Evolutionary conservation across 2,329 filamentous ascomycete genomes (phyloP).

Genomic region (Neonectria neomacrospora): DNA sequence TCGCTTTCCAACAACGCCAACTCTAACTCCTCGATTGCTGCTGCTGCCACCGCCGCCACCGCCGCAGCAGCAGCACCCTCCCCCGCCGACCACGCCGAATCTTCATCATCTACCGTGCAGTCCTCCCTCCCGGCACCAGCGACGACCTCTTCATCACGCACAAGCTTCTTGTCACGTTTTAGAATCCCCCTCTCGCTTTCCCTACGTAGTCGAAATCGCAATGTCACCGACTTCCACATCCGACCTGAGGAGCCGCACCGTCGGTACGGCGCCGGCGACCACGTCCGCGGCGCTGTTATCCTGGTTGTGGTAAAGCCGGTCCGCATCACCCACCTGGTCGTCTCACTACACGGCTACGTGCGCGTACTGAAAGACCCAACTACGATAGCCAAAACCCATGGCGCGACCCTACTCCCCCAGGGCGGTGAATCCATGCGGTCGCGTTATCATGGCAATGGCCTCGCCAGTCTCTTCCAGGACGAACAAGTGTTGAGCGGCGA

Average conservation of each 20-base stretch:
- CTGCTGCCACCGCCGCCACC: conserved; percentile 53
- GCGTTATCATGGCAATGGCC: conserved; percentile 78
- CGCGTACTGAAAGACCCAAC: conserved; percentile 79
- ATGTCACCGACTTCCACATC: conserved; percentile 82
- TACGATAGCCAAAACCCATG: conserved; percentile 63
- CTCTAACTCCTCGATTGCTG: conserved; percentile 49
- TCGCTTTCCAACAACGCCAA: conserved; percentile 55
- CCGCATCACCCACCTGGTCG: conserved; percentile 82
- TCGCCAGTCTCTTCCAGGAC: conserved; percentile 85
- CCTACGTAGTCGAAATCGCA: conserved; percentile 66
- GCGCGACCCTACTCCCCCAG: conserved; percentile 55
- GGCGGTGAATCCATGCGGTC: conserved; percentile 52
- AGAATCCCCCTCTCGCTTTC: conserved; percentile 61
- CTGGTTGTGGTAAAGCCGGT: conserved; percentile 79
- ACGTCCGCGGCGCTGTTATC: conserved; percentile 78
- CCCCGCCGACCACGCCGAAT: conserved; percentile 49
- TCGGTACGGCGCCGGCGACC: conserved; percentile 79
- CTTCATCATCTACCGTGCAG: conserved; percentile 44
- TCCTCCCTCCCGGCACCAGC: conserved; percentile 40
- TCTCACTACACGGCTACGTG: conserved; percentile 81
- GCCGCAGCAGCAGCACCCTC: conserved; percentile 53
- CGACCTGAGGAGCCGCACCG: conserved; percentile 80
- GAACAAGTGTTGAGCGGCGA: conserved; percentile 84
- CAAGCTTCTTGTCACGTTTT: conserved; percentile 63
- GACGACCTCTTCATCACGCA: conserved; percentile 42